Evolutionary conservation across 768 basidiomycete species (phyloP).

Genomic region (Coprinellus micaceus): DNA sequence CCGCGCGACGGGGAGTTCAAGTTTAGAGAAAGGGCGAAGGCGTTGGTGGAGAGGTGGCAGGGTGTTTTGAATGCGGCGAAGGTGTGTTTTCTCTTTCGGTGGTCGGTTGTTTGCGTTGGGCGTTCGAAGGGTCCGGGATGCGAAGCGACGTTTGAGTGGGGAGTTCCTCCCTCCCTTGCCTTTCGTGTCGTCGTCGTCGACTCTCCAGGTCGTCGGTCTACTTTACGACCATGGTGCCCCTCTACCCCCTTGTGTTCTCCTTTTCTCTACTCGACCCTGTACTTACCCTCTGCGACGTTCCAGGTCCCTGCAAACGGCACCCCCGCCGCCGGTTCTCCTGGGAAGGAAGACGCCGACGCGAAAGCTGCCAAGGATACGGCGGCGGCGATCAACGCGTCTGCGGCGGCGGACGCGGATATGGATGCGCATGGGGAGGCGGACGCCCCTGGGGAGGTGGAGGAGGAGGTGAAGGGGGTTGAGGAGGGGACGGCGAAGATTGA

Average conservation of each 20-base stretch:
- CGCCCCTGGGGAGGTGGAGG: background rate
- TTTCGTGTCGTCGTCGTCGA: too few species aligned
- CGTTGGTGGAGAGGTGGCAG: slow-evolving; percentile 70
- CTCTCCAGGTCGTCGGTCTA: too few species aligned
- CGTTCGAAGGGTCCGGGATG: too few species aligned
- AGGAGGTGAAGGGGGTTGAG: slow-evolving; percentile 21
- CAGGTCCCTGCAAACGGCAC: too few species aligned
- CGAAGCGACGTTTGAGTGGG: too few species aligned
- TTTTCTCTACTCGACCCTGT: too few species aligned
- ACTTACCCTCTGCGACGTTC: too few species aligned
- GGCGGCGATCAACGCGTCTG: background rate
- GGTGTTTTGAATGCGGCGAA: slow-evolving; percentile 44
- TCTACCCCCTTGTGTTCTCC: too few species aligned
- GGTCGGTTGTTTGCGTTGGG: background rate
- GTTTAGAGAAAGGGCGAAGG: slow-evolving; percentile 67
- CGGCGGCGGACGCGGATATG: slow-evolving; percentile 1
- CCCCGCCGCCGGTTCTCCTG: background rate
- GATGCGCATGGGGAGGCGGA: slow-evolving; percentile 12
- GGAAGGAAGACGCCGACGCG: background rate
- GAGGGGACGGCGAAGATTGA: slow-evolving; percentile 28
- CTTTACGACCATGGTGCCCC: too few species aligned
- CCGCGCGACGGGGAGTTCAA: slow-evolving; percentile 62
- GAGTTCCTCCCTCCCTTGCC: too few species aligned
- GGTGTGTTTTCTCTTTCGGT: slow-evolving; percentile 13
- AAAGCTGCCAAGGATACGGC: too few species aligned